These are phyloP conservation scores for Mangifera indica DNA, from an alignment of 345 rosid genomes.

Conservation along the genomic window DNA sequence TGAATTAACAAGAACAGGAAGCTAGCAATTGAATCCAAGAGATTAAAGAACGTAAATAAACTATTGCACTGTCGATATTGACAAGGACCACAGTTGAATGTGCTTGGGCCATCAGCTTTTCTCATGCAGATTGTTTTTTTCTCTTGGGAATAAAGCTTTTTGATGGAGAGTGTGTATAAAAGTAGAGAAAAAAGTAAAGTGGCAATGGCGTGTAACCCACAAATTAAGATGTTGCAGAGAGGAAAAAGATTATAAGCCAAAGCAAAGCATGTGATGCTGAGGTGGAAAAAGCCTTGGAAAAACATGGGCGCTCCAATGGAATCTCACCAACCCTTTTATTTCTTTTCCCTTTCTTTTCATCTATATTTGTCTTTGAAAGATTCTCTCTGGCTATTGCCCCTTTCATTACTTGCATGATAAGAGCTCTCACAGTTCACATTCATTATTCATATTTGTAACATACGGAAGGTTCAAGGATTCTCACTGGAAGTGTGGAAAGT, in stretches of 20 bases:
- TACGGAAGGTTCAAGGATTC: not conserved
- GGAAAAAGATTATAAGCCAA: conserved; percentile 7
- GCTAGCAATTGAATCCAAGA: not conserved
- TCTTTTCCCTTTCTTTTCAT: not conserved
- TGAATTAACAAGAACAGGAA: too few species aligned
- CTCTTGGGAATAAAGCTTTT: not conserved
- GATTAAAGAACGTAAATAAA: too few species aligned
- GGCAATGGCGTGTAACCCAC: conserved; percentile 35
- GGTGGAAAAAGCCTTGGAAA: conserved; percentile 11
- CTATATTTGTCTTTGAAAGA: not conserved
- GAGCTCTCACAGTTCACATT: not conserved
- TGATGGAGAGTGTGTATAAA: not conserved
- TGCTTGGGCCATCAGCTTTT: not conserved
- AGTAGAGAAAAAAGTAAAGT: conserved; percentile 21
- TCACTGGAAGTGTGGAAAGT: not conserved
- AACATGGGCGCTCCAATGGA: not conserved
- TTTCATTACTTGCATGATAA: not conserved
- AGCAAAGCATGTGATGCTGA: conserved; percentile 30
- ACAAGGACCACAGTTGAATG: conserved; percentile 11
- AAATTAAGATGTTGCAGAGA: conserved; percentile 11
- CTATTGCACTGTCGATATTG: not conserved
- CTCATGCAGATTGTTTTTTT: not conserved
- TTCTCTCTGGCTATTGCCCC: not conserved
- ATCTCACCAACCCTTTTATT: not conserved
- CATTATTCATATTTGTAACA: too few species aligned